Evolutionary conservation across 1,284 basidiomycete genomes (phyloP).

Genomic region (Ceratobasidium sp.): DNA sequence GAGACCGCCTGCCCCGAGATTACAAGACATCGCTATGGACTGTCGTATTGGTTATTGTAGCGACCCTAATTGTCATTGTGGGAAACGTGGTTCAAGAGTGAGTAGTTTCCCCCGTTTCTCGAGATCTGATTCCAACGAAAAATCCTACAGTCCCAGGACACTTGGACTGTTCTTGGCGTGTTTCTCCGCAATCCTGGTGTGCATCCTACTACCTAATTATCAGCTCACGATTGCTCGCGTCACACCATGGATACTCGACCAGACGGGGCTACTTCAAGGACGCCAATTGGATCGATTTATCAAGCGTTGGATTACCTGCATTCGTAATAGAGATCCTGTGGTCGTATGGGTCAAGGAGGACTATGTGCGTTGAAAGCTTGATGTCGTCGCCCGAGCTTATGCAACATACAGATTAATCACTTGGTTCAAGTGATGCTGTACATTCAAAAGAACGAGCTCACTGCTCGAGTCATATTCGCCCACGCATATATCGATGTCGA

Average conservation of each 20-base stretch:
- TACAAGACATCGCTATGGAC: conserved; percentile 52
- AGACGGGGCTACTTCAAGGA: conserved; percentile 52
- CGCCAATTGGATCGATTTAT: conserved; percentile 57
- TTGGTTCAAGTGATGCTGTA: conserved; percentile 70
- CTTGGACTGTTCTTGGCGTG: conserved; percentile 66
- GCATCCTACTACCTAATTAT: conserved; percentile 58
- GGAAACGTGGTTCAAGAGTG: conserved; percentile 57
- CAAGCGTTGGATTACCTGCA: conserved; percentile 54
- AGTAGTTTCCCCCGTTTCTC: conserved; percentile 7
- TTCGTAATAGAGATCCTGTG: conserved; percentile 62
- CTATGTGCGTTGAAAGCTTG: conserved; percentile 55
- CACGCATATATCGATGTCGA: conserved; percentile 63
- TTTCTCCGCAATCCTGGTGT: conserved; percentile 55
- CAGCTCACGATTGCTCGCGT: conserved; percentile 60
- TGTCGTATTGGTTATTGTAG: conserved; percentile 53
- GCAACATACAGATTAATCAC: conserved; percentile 60
- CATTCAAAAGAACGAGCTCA: conserved; percentile 69
- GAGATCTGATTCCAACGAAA: neutral
- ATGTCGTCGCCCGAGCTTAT: conserved; percentile 1
- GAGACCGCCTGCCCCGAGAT: conserved; percentile 61
- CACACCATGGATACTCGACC: conserved; percentile 68
- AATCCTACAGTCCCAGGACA: conserved; percentile 36
- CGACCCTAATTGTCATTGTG: conserved; percentile 58
- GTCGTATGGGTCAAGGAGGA: conserved; percentile 66
- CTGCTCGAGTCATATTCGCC: conserved; percentile 67